Evolutionary conservation across 495 filamentous ascomycete species (phyloP), one percentile per base, ranked within the genome.

Genomic region (Aspergillus asperescens): DNA sequence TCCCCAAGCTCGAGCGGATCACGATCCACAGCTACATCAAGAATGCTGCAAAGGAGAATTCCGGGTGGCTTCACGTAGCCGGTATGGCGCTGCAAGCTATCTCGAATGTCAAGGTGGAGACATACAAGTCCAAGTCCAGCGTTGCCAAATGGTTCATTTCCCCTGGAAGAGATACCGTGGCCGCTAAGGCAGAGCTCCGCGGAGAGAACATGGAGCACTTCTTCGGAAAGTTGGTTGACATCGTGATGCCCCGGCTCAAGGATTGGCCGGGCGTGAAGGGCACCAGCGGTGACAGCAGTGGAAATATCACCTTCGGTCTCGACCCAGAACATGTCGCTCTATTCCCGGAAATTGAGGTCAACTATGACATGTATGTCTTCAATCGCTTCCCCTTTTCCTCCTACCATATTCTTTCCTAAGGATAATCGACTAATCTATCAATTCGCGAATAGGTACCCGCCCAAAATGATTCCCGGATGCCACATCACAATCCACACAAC

Each of bases 191-290:
- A 19, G 81, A 86, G 32, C 63, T 97, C 39, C 68, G 75, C 25
- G 87, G 89, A 13, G 85, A 93, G 68, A 80, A 85, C 43, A 91
- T 95, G 64, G 90, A 87, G 54, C 81, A 94, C 65, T 97, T 97
- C 68, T 58, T 98, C 34, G 82, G 88, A 44, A 90, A 91, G 72
- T 67, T 86, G 57, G 75, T 96, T 32, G 86, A 95, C 68, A 73
- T 96, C 4, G 94, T 98, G 7, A 75, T 96, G 64, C 93, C 93
- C 44, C 84, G 82, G 60, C 91, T 97, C 60, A 98, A 96, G 77
- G 93, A 98, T 51, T 98, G 89, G 82, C 77, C 78, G 50, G 93
- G 93, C 51, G 76, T 96, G 29, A 74, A 79, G 65, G 92, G 88
- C 56, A 78, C 62, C 61, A 75, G 74, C 51, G 93, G 93, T 56